phyloP scores from a whole-genome alignment of 805 yeast species.

The Suhomyces prunicola region DNA sequence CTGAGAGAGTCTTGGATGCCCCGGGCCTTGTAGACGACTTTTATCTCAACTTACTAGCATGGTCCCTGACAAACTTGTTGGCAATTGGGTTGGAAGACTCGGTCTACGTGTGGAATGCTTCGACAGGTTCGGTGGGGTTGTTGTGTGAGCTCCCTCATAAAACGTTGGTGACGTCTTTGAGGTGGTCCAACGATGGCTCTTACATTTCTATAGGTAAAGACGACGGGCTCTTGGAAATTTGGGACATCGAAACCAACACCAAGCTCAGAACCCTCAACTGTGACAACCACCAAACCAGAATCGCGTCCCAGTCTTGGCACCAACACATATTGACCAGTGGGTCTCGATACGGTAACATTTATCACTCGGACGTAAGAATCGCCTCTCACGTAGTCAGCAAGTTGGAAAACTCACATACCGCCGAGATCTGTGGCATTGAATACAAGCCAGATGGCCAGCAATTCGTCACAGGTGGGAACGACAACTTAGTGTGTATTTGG shows the following conservation, averaged over 20 bases:
- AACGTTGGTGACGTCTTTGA: slow-evolving; percentile 61
- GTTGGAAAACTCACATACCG: slow-evolving; percentile 55
- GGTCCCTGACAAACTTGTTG: slow-evolving; percentile 79
- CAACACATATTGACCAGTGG: slow-evolving; percentile 83
- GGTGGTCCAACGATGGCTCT: slow-evolving; percentile 90
- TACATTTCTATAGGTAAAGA: slow-evolving; percentile 81
- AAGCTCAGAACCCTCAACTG: slow-evolving; percentile 76
- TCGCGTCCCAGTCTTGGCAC: slow-evolving; percentile 84
- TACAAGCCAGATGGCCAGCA: slow-evolving; percentile 83
- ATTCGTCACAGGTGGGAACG: slow-evolving; percentile 91
- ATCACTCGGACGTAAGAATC: slow-evolving; percentile 86
- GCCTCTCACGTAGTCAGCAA: slow-evolving; percentile 69
- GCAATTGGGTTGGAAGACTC: slow-evolving; percentile 85
- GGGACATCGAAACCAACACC: slow-evolving; percentile 84
- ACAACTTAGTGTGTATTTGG: slow-evolving; percentile 90
- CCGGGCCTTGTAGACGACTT: slow-evolving; percentile 94
- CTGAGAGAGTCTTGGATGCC: slow-evolving; percentile 92
- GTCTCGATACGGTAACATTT: slow-evolving; percentile 76
- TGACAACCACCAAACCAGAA: slow-evolving; percentile 59
- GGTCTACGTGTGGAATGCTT: slow-evolving; percentile 91
- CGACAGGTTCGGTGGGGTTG: slow-evolving; percentile 69
- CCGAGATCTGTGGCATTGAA: slow-evolving; percentile 89
- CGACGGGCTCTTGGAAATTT: slow-evolving; percentile 83
- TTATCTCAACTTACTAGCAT: slow-evolving; percentile 78
- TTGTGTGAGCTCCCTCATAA: slow-evolving; percentile 53